Evolutionary conservation across 495 filamentous ascomycete species (phyloP).

Genomic region (Lasiosphaeriaceae sp.): DNA sequence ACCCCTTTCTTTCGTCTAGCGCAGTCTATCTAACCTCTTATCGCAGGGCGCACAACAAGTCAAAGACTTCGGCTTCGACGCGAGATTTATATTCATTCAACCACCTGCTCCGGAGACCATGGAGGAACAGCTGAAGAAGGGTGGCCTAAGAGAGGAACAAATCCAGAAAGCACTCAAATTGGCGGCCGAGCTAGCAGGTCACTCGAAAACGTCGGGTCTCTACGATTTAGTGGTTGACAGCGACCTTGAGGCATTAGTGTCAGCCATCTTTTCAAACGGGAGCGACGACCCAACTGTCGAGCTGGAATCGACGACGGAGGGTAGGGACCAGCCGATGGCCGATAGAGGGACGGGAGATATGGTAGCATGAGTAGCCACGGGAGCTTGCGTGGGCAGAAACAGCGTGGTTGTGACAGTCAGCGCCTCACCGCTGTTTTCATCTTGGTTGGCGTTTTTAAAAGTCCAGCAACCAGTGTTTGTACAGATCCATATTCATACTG

Average conservation of each 20-base stretch:
- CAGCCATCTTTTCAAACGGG: slow-evolving; percentile 20
- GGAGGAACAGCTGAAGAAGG: slow-evolving; percentile 54
- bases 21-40: slow-evolving; percentile 15
- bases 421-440: too few relatives aligned
- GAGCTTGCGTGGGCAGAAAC: too few relatives aligned
- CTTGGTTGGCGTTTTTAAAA: too few relatives aligned
- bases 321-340: slow-evolving; percentile 18
- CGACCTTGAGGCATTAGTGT: slow-evolving; percentile 40
- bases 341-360: slow-evolving; percentile 7
- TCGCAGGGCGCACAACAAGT: slow-evolving; percentile 66
- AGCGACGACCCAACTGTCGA: neutral
- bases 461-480: too few relatives aligned
- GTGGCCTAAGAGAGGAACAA: slow-evolving; percentile 61
- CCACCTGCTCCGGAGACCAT: slow-evolving; percentile 62
- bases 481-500: too few relatives aligned
- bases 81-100: slow-evolving; percentile 68
- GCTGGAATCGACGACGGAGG: neutral
- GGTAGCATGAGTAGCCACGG: too few relatives aligned
- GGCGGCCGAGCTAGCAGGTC: slow-evolving; percentile 63
- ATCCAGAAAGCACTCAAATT: slow-evolving; percentile 57
- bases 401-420: too few relatives aligned
- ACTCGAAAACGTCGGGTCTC: slow-evolving; percentile 54
- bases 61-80: slow-evolving; percentile 63
- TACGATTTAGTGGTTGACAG: slow-evolving; percentile 65
- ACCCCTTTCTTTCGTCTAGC: neutral